These are phyloP conservation scores for Chloris gayana DNA, from an alignment of 176 grass and related monocot species.

Conservation along the genomic window DNA sequence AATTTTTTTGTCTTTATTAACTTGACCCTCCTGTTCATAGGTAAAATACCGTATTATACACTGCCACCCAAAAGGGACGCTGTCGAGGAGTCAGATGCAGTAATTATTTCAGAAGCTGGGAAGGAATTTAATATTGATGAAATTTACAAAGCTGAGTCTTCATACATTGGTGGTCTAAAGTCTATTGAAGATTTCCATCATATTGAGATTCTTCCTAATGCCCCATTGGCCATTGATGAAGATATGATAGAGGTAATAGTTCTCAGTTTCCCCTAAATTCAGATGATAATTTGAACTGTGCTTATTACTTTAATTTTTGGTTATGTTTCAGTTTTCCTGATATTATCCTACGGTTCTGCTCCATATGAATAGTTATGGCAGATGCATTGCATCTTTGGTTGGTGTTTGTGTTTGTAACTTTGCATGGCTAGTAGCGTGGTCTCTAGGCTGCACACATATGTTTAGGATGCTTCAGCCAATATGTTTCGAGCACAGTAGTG, in stretches of 20 bases:
- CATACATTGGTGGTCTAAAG: conserved; percentile 75
- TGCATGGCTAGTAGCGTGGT: not conserved
- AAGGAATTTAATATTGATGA: conserved; percentile 88
- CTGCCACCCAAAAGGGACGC: conserved; percentile 69
- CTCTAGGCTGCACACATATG: not conserved
- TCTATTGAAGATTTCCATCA: conserved; percentile 79
- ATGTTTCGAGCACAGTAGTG: not conserved
- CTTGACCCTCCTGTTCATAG: conserved; percentile 43
- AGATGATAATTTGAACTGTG: not conserved
- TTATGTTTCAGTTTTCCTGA: not conserved
- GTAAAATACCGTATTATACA: conserved; percentile 95
- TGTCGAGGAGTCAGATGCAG: conserved; percentile 48
- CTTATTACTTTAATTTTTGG: not conserved
- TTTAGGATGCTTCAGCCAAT: not conserved
- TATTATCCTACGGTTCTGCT: not conserved
- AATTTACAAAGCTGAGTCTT: conserved; percentile 79
- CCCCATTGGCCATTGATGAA: conserved; percentile 70
- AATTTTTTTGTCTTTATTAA: conserved; percentile 1
- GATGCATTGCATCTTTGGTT: not conserved
- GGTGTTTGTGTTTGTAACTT: not conserved
- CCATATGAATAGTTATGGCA: not conserved
- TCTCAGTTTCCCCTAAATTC: conserved; percentile 2
- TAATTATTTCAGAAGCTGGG: conserved; percentile 68
- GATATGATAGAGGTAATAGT: conserved; percentile 64
- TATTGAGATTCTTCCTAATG: conserved; percentile 77